Evolutionary conservation across 352 stramenopile genomes (phyloP).

Genomic region (Phytophthora multivora): DNA sequence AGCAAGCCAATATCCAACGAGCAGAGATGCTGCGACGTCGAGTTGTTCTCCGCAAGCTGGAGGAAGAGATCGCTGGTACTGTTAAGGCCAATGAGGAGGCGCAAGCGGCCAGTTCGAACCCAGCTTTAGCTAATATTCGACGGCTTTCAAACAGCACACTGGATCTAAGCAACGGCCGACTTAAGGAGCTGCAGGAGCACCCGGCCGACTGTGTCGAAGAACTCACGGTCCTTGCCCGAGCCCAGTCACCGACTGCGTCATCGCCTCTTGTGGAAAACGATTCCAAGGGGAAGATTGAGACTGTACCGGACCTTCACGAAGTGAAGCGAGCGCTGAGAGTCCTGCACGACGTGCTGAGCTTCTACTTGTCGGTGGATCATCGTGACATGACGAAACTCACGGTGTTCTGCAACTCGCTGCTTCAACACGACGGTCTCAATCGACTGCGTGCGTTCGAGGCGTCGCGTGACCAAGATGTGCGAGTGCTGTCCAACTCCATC

Average conservation of each 20-base stretch:
- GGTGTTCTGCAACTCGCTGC: slow-evolving; percentile 83
- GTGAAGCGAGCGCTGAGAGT: slow-evolving; percentile 62
- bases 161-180: slow-evolving; percentile 47
- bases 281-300: slow-evolving; percentile 17
- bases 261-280: slow-evolving; percentile 8
- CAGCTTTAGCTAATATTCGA: slow-evolving; percentile 8
- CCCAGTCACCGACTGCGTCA: slow-evolving; percentile 20
- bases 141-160: slow-evolving; percentile 36
- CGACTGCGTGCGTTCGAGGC: slow-evolving; percentile 63
- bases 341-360: slow-evolving; percentile 71
- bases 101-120: slow-evolving; percentile 18
- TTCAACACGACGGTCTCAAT: slow-evolving; percentile 77
- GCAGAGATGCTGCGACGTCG: slow-evolving; percentile 70
- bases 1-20: slow-evolving; percentile 51
- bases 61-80: slow-evolving; percentile 74
- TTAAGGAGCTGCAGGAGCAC: slow-evolving; percentile 64
- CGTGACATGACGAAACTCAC: slow-evolving; percentile 83
- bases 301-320: slow-evolving; percentile 28
- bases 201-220: slow-evolving; percentile 65
- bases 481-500: slow-evolving; percentile 65
- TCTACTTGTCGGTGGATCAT: slow-evolving; percentile 70
- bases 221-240: slow-evolving; percentile 48
- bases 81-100: slow-evolving; percentile 62
- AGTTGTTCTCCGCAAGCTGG: slow-evolving; percentile 67
- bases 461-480: slow-evolving; percentile 56